Evolutionary conservation across 192 early-diverging fungal genomes (phyloP).

Genomic region (Helicostylum pulchrum): DNA sequence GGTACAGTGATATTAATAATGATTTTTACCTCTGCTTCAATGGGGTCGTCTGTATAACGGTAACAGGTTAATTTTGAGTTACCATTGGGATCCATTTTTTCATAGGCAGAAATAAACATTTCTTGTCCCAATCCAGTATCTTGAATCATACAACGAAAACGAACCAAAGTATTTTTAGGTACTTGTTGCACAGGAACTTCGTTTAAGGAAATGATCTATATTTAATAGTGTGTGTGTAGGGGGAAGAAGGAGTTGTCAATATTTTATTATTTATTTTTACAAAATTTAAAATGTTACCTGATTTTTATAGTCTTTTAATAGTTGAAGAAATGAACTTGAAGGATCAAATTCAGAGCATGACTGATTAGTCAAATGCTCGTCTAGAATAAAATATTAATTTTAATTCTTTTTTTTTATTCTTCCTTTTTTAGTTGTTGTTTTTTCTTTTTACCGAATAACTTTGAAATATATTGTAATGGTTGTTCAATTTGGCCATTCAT

Average conservation of each 20-base stretch:
- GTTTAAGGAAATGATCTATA: slow-evolving; percentile 46
- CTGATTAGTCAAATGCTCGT: slow-evolving; percentile 1
- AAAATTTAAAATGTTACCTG: background rate
- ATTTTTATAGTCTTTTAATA: slow-evolving; percentile 9
- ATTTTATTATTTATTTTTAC: background rate
- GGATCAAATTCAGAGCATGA: slow-evolving; percentile 14
- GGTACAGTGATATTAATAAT: too few species aligned
- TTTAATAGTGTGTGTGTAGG: background rate
- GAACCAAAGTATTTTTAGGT: slow-evolving; percentile 48
- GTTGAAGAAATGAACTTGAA: background rate
- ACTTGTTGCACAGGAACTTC: slow-evolving; percentile 29
- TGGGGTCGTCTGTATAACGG: slow-evolving; percentile 43
- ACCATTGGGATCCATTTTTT: slow-evolving; percentile 22
- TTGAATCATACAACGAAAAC: slow-evolving; percentile 83
- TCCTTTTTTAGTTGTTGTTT: background rate
- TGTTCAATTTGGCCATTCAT: background rate
- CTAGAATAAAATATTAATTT: background rate
- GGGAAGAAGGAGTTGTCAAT: background rate
- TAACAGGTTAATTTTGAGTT: slow-evolving; percentile 28
- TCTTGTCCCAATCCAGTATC: slow-evolving; percentile 75
- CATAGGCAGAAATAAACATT: slow-evolving; percentile 42
- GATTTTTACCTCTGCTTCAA: slow-evolving; percentile 27
- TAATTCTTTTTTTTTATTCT: background rate
- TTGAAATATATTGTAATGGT: background rate
- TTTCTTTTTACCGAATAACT: background rate